Conservation (phyloP, 441 rosid genomes). For the Omphalea diandra region DNA sequence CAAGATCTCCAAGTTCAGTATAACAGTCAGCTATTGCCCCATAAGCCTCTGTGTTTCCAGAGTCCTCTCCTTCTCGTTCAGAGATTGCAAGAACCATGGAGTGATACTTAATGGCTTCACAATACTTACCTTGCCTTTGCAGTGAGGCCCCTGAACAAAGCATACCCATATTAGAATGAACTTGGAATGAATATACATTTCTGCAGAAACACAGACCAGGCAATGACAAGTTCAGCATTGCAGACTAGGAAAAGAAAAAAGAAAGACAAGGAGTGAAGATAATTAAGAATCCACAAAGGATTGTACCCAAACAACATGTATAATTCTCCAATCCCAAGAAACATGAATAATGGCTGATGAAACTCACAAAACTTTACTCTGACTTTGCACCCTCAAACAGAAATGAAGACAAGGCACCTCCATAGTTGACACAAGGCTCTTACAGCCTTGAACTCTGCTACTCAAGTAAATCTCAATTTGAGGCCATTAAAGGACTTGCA, state of each 20-base stretch:
- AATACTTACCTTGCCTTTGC: conserved; percentile 83
- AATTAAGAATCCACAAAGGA: not conserved
- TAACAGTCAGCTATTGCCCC: conserved; percentile 97
- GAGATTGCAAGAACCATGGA: conserved; percentile 78
- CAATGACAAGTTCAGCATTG: not conserved
- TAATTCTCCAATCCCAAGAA: not conserved
- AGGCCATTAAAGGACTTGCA: not conserved
- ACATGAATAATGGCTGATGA: not conserved
- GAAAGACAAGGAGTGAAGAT: not conserved
- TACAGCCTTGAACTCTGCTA: not conserved
- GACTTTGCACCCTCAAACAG: not conserved
- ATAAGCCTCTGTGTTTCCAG: conserved; percentile 88
- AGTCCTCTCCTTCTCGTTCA: conserved; percentile 62
- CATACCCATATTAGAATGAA: conserved; percentile 8
- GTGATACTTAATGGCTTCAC: conserved; percentile 78
- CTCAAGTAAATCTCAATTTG: not conserved
- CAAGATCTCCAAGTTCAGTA: conserved; percentile 92
- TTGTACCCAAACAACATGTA: too few species aligned
- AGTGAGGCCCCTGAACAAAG: conserved; percentile 65
- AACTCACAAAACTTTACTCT: not conserved
- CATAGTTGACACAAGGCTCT: not conserved
- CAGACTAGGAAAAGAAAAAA: not conserved
- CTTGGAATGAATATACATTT: too few species aligned
- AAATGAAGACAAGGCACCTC: not conserved
- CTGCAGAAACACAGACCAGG: too few species aligned